Evolutionary conservation across 192 early-diverging fungal species (phyloP), one percentile per base, ranked within the genome.

Genomic region (Coemansia sp.): DNA sequence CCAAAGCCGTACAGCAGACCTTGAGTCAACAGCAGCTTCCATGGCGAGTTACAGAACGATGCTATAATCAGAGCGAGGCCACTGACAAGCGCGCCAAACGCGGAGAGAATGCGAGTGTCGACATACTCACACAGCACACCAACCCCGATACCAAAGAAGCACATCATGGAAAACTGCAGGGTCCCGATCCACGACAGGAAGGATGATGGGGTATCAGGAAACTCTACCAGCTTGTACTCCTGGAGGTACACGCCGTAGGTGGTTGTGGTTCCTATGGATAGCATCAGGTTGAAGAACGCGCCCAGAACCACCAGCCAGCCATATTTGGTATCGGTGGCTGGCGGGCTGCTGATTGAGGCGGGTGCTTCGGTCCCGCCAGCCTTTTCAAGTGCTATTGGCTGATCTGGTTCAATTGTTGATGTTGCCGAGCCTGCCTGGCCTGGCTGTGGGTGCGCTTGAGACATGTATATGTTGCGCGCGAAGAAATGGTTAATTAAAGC

Each of bases 1-100:
- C 87, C 88, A 34, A 86, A 40, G 10, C 88, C 90, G 68, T 86
- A 85, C 52, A 92, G 38, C 21, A 89, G 50, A 8, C 86, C 86
- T 58, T 90, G 88, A 4, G 88, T 81, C 21, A 88, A 51, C 27
- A 86, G 68, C 18, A 90, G 62, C 32, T 87, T 83, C 84, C 83
- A 84, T 1, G 83, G 59, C 26, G 70, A 34, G 14, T 62, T 63
- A 51, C 70, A 60, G 14, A 62, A 54, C 17, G 61, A 64, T 3
- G 68, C 56, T 11, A 54, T 43, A 5, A 71, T 45, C 19, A 65
- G 32, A 10, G 56, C 30, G 4, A 56, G 26, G 0, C 53, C 59
- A 15, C 31, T 53, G 17, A 71, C 25, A 42, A 65, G 5, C 0
- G 54, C 43, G 9, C 68, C 68, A 18, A 56, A 26, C 3, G 15